A percentile compares a stretch with the other conserved stretches of the same genome.
Conservation (phyloP, 2,329 filamentous ascomycete genomes). For the Sporothrix dimorphospora region DNA sequence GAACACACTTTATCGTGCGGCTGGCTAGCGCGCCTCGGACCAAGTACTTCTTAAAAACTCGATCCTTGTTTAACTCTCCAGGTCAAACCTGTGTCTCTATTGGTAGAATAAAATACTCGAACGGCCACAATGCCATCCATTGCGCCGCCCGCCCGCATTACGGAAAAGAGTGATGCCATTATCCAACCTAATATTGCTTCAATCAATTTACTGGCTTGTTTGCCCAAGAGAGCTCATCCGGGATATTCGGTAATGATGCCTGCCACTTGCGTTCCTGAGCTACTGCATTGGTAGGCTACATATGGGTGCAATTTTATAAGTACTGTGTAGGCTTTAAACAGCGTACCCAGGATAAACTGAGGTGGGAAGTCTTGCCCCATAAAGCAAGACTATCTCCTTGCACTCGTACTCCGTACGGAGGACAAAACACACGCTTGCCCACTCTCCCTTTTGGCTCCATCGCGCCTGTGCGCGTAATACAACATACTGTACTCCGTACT, state of each 20-base stretch:
- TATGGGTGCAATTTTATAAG: neutral
- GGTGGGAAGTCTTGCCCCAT: too few species aligned
- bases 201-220: neutral
- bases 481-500: neutral
- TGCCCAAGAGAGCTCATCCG: neutral
- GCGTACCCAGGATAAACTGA: too few species aligned
- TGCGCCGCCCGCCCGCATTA: neutral
- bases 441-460: neutral
- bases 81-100: too few species aligned
- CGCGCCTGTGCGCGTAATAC: neutral
- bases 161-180: neutral
- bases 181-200: neutral
- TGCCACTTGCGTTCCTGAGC: neutral
- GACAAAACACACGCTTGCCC: neutral
- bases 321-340: neutral
- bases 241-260: conserved; percentile 3
- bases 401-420: neutral
- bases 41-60: neutral
- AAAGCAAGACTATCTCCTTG: too few species aligned
- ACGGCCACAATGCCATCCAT: neutral
- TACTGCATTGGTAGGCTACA: neutral
- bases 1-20: neutral
- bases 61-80: neutral
- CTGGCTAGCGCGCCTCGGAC: neutral
- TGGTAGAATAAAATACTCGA: too few species aligned